Conservation (phyloP, 306 rosid species). For the Morella rubra region DNA sequence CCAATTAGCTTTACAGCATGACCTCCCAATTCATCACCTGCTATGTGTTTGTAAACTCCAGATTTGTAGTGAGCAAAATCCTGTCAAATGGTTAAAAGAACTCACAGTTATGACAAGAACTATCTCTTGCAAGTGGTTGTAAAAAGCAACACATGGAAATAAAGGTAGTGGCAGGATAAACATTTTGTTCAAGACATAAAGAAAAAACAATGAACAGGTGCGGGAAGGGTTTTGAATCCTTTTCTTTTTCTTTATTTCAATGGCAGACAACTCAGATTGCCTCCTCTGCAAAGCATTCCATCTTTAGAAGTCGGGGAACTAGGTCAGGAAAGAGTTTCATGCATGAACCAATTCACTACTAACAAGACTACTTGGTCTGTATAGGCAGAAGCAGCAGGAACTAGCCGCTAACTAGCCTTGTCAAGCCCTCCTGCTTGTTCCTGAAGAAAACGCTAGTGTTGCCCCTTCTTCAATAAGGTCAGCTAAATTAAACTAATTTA, state of each 20-base stretch:
- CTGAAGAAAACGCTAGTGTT: background rate
- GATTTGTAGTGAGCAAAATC: conserved; percentile 97
- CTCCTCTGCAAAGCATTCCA: background rate
- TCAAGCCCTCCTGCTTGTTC: background rate
- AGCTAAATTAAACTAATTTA: no score
- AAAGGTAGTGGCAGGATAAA: background rate
- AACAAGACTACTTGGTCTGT: background rate
- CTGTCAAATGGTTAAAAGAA: conserved; percentile 42
- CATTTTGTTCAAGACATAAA: background rate
- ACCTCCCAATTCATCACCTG: conserved; percentile 75
- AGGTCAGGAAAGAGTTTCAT: background rate
- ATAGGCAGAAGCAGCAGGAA: background rate
- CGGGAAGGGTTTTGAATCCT: background rate
- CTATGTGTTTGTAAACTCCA: conserved; percentile 89
- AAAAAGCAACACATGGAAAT: background rate
- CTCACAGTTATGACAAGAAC: background rate
- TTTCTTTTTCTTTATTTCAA: background rate
- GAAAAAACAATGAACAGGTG: background rate
- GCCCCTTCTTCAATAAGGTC: background rate
- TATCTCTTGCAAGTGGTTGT: background rate
- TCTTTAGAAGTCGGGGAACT: background rate
- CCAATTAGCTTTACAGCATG: conserved; percentile 96
- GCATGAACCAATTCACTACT: background rate
- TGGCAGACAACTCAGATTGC: background rate
- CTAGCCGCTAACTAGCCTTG: background rate